Evolutionary conservation across 306 rosid species (phyloP), one percentile per base, ranked within the genome.

Genomic region (Canavalia gladiata): DNA sequence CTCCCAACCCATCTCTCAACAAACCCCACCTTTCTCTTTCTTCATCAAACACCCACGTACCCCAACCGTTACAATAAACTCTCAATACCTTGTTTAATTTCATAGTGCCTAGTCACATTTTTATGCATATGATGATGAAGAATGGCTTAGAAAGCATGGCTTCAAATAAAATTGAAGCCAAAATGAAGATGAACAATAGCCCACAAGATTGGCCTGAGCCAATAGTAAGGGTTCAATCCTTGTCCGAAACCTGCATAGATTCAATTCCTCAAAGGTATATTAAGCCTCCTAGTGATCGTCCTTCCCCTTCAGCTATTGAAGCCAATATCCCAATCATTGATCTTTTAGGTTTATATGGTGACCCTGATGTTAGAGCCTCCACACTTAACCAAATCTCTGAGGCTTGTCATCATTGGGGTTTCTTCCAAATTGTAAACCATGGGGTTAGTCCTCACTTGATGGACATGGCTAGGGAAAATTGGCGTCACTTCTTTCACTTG

Each of bases 171-270:
- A 12, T 30, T 30, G 31, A 6, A 70, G 1, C 18, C 60, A 74
- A 73, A 51, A 79, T 68, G 78, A 74, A 8, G n/a, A 76, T 65
- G 0, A 52, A 4, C n/a, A 88, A 25, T 71, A 77, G 77, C 62
- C 85, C 86, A 6, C 71, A 57, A 34, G 94, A 90, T 28, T 94
- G 98, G 98, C 98, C 98, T 1, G 98, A 94, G 55, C 95, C 97
- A 34, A 88, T 94, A 8, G 86, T 91, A 11, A 86, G 98, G 0
- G 98, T 94, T 60, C 98, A 94, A 56, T 82, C 95, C 87, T 76
- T 94, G 55, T 90, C 98, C 5, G 90, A 94, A 10, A 75, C 64
- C 29, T 82, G 89, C 64, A 41, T 4, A 3, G 49, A 85, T 25
- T 74, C 62, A 42, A 83, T 94, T 55, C 98, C 98, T 1, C 76